A percentile compares a stretch with the other conserved stretches of the same genome.
Evolutionary conservation across 83 land plant genomes (phyloP).

Genomic region (Thuja plicata): DNA sequence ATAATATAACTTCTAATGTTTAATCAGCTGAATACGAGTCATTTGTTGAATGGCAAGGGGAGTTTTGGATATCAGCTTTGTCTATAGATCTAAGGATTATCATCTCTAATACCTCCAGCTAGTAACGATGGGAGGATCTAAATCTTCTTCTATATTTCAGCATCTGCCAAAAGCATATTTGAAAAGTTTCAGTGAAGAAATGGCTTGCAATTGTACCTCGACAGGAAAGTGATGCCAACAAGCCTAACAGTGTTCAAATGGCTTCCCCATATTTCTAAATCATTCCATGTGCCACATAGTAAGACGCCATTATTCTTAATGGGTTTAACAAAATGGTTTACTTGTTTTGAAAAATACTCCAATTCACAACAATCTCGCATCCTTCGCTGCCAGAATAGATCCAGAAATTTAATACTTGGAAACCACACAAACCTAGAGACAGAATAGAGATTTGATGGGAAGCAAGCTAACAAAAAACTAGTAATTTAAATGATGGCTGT

Average conservation of each 20-base stretch:
- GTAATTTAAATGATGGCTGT: background rate
- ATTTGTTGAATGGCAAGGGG: background rate
- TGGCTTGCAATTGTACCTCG: background rate
- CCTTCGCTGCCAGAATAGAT: background rate
- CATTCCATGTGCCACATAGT: background rate
- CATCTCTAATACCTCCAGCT: background rate
- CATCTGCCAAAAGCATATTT: background rate
- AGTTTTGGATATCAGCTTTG: background rate
- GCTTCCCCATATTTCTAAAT: background rate
- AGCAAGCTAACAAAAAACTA: background rate
- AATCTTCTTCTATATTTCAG: background rate
- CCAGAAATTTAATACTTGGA: background rate
- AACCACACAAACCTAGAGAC: background rate
- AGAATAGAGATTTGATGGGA: background rate
- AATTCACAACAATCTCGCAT: background rate
- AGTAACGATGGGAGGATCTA: background rate
- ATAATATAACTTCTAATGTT: no score
- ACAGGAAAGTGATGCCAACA: background rate
- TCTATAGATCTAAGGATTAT: background rate
- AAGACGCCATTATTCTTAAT: background rate
- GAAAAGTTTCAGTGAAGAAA: background rate
- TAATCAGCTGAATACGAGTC: background rate
- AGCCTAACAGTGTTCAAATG: background rate
- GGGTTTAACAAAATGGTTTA: background rate
- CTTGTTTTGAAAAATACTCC: background rate